Evolutionary conservation across 352 stramenopile species (phyloP), one percentile per base, ranked within the genome.

Genomic region (Phytophthora nicotianae): DNA sequence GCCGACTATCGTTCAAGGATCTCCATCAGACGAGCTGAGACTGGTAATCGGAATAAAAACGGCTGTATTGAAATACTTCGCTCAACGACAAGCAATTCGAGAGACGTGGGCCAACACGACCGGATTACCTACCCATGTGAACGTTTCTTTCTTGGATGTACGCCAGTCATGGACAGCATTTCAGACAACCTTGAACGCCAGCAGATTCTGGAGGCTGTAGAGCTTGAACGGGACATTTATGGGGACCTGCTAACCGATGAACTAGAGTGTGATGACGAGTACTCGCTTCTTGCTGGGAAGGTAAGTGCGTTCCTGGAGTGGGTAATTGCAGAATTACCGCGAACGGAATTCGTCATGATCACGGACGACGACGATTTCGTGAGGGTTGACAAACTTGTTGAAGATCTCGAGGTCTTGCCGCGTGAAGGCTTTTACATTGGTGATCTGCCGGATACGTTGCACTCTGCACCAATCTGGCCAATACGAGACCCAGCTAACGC

Each of bases 371-470:
- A 33, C 27, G 27, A 3, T 7, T 33, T 17, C 13, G 13, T 38
- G n/a, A 7, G 27, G 27, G 32, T n/a, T 5, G 32, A 38, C n/a
- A 38, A 38, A 38, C 32, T 38, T 38, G 13, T n/a, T n/a, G 32
- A n/a, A 38, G 32, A 38, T 38, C 32, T 38, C 3, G 2, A 38
- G 3, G 6, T n/a, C 2, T 38, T 38, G 32, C 32, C 32, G 32
- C 32, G 13, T 38, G 32, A 38, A 5, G 10, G 32, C 13, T 16
- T 38, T 17, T 38, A 38, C 32, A 5, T 68, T 9, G 64, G 68
- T 0, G 49, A 70, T 20, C 47, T 81, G 2, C 62, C 37, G 45
- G 64, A 68, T 64, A 26, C 32, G 13, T 13, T 38, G 13, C 13
- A 38, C 6, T 38, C 32, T 38, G 32, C 32, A 17, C 32, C 32